Evolutionary conservation across 2,329 filamentous ascomycete species (phyloP).

Genomic region (Pseudogymnoascus sp.): DNA sequence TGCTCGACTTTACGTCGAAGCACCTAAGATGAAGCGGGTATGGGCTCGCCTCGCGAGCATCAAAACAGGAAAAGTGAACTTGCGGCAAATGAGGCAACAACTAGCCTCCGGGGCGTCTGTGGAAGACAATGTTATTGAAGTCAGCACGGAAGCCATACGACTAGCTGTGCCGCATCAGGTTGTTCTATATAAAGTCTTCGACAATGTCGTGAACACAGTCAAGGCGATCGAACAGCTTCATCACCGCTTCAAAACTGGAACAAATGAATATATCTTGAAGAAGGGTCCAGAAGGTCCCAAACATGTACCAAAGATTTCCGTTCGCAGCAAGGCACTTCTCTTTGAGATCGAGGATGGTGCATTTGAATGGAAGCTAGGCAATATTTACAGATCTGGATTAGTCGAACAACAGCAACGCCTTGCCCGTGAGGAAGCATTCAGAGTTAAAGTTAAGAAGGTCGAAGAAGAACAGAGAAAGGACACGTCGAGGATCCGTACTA

Average conservation of each 20-base stretch:
- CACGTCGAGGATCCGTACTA: conserved; percentile 43
- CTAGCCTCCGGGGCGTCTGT: conserved; percentile 46
- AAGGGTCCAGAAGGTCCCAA: conserved; percentile 83
- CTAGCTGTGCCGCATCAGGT: conserved; percentile 86
- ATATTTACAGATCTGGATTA: conserved; percentile 84
- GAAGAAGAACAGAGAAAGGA: conserved; percentile 54
- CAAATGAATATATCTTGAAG: conserved; percentile 77
- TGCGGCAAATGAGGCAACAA: conserved; percentile 68
- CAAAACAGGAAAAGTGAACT: conserved; percentile 70
- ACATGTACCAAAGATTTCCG: conserved; percentile 71
- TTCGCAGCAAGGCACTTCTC: conserved; percentile 71
- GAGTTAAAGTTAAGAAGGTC: conserved; percentile 77
- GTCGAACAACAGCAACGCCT: conserved; percentile 84
- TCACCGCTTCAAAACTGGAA: conserved; percentile 80
- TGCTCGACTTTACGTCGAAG: conserved; percentile 76
- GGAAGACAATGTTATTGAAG: conserved; percentile 74
- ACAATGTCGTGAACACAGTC: conserved; percentile 79
- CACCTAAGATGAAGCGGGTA: conserved; percentile 69
- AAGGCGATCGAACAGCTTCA: conserved; percentile 89
- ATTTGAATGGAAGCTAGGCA: conserved; percentile 93
- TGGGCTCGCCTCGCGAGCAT: conserved; percentile 85
- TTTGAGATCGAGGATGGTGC: conserved; percentile 93
- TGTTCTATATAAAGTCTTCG: conserved; percentile 80
- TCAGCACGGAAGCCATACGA: conserved; percentile 76
- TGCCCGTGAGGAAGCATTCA: conserved; percentile 82